Conservation (phyloP, 23 red algal genomes). For the Porphyridium purpureum region DNA sequence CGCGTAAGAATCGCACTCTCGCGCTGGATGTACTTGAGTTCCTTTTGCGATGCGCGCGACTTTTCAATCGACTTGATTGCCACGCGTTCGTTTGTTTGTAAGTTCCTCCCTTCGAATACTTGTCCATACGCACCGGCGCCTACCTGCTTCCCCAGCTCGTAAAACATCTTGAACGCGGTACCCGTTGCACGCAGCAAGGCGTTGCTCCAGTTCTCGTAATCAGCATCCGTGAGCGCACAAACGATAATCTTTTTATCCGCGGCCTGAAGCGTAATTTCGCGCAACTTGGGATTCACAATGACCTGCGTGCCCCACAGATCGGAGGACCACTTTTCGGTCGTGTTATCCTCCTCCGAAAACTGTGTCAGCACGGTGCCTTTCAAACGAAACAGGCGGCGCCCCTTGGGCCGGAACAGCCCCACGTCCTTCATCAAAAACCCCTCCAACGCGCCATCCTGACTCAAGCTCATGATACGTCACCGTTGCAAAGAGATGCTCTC, state of each 20-base stretch:
- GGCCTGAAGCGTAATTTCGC: slow-evolving; percentile 10
- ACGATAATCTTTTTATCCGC: slow-evolving; percentile 20
- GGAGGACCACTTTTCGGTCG: too few species aligned
- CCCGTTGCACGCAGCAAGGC: slow-evolving; percentile 12
- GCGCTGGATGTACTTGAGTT: slow-evolving; percentile 37
- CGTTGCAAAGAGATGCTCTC: too few species aligned
- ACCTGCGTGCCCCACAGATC: too few species aligned
- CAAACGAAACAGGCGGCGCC: too few species aligned
- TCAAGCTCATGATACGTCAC: too few species aligned
- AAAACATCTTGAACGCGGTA: slow-evolving; percentile 36
- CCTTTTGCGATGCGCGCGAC: slow-evolving; percentile 25
- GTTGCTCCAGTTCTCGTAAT: slow-evolving; percentile 19
- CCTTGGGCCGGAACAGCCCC: too few species aligned
- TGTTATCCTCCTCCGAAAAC: too few species aligned
- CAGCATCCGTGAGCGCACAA: slow-evolving; percentile 12
- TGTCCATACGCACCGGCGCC: slow-evolving; percentile 27
- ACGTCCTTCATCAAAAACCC: too few species aligned
- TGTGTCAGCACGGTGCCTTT: too few species aligned
- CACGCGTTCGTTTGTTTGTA: slow-evolving; percentile 21
- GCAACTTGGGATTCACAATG: slow-evolving; percentile 5
- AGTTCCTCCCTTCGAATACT: slow-evolving; percentile 12
- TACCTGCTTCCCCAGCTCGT: slow-evolving; percentile 14
- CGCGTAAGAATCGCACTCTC: slow-evolving; percentile 41
- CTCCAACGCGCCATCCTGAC: too few species aligned
- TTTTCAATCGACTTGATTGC: slow-evolving; percentile 52